Evolutionary conservation across 2,329 filamentous ascomycete genomes (phyloP).

Genomic region (Fusarium fujikuroi): DNA sequence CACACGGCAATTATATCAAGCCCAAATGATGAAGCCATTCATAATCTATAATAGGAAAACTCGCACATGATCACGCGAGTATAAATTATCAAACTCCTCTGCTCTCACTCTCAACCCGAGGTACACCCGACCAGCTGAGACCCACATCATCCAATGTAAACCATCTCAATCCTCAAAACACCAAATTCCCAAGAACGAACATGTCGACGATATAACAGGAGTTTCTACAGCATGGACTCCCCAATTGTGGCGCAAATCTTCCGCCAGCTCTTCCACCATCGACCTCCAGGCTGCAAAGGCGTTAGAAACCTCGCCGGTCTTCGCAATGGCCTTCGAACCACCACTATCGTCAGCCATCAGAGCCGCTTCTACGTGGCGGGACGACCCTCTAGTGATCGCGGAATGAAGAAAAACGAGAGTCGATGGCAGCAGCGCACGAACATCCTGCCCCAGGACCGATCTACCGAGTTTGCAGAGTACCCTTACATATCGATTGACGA

Average conservation of each 20-base stretch:
- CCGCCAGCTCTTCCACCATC: slow-evolving; percentile 82
- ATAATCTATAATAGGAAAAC: slow-evolving; percentile 33
- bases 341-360: slow-evolving; percentile 29
- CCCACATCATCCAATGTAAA: slow-evolving; percentile 25
- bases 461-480: slow-evolving; percentile 82
- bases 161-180: slow-evolving; percentile 19
- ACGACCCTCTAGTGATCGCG: slow-evolving; percentile 50
- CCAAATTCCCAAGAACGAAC: not conserved
- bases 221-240: slow-evolving; percentile 75
- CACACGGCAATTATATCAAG: not conserved
- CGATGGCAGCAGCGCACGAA: slow-evolving; percentile 88
- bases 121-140: slow-evolving; percentile 37
- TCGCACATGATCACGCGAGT: slow-evolving; percentile 20
- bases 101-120: slow-evolving; percentile 26
- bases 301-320: slow-evolving; percentile 40
- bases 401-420: slow-evolving; percentile 67
- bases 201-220: slow-evolving; percentile 21
- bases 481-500: slow-evolving; percentile 87
- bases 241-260: slow-evolving; percentile 82
- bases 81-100: not conserved
- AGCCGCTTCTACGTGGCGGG: slow-evolving; percentile 45
- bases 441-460: slow-evolving; percentile 79
- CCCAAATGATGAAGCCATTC: not conserved
- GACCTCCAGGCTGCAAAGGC: slow-evolving; percentile 50
- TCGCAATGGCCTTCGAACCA: slow-evolving; percentile 38